phyloP scores from a whole-genome alignment of 176 grass and related monocot genomes.

The Carex littledalei region DNA sequence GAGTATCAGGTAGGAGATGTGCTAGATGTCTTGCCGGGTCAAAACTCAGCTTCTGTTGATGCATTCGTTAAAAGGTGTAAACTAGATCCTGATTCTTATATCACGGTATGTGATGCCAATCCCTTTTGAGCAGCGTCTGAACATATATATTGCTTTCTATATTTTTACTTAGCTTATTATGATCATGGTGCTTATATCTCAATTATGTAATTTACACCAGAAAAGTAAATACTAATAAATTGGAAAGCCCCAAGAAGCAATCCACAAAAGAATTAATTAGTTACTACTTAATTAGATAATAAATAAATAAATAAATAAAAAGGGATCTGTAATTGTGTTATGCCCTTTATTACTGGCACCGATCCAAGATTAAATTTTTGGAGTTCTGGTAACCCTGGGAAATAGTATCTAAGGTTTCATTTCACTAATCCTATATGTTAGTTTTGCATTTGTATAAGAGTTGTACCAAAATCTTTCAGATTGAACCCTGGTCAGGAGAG shows the following conservation, averaged over 20 bases:
- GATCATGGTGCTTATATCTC: neutral
- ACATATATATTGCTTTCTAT: neutral
- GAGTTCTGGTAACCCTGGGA: neutral
- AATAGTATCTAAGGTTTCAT: neutral
- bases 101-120: slow-evolving; percentile 53
- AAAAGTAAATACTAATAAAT: neutral
- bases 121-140: neutral
- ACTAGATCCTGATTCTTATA: slow-evolving; percentile 73
- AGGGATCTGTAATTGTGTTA: neutral
- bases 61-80: slow-evolving; percentile 85
- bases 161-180: neutral
- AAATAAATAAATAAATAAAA: neutral
- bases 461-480: slow-evolving; percentile 25
- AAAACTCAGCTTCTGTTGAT: slow-evolving; percentile 59
- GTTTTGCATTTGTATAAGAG: neutral
- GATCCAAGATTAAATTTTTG: neutral
- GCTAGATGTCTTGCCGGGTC: slow-evolving; percentile 74
- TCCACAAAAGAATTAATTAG: neutral
- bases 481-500: slow-evolving; percentile 22
- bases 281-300: neutral
- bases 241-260: neutral
- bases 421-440: neutral
- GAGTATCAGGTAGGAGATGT: slow-evolving; percentile 67
- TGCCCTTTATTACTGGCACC: neutral
- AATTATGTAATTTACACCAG: neutral